Evolutionary conservation across 352 stramenopile genomes (phyloP).

Genomic region (Phytophthora sp.): DNA sequence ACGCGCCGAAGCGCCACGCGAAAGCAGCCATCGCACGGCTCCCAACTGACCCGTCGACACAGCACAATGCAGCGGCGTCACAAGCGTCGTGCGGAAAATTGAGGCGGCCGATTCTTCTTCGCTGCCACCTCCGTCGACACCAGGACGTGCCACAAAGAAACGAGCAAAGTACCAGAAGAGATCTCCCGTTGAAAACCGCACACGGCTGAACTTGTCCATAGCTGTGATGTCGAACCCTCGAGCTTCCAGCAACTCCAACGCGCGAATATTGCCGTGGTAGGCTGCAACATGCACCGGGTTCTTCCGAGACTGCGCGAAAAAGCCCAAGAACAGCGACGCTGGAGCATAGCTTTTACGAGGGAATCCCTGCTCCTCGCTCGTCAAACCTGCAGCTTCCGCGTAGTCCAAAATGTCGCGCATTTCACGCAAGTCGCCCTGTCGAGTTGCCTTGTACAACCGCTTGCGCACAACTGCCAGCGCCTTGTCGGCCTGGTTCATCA

Average conservation of each 20-base stretch:
- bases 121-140: slow-evolving; percentile 29
- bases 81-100: slow-evolving; percentile 85
- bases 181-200: slow-evolving; percentile 82
- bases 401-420: slow-evolving; percentile 68
- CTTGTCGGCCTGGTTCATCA: slow-evolving; percentile 65
- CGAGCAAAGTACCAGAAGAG: slow-evolving; percentile 84
- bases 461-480: slow-evolving; percentile 66
- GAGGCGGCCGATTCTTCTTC: slow-evolving; percentile 75
- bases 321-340: slow-evolving; percentile 54
- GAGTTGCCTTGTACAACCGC: slow-evolving; percentile 75
- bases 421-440: slow-evolving; percentile 63
- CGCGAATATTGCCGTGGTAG: slow-evolving; percentile 73
- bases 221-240: slow-evolving; percentile 67
- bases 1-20: slow-evolving; percentile 57
- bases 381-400: slow-evolving; percentile 51
- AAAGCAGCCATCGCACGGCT: slow-evolving; percentile 74
- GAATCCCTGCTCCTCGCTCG: slow-evolving; percentile 51
- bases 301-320: slow-evolving; percentile 74
- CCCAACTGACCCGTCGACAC: slow-evolving; percentile 74
- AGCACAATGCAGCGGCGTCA: slow-evolving; percentile 81
- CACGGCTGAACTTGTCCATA: slow-evolving; percentile 81
- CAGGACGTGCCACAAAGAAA: slow-evolving; percentile 67
- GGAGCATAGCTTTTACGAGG: slow-evolving; percentile 59
- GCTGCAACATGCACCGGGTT: slow-evolving; percentile 84
- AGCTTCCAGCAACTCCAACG: slow-evolving; percentile 59